Evolutionary conservation across 805 yeast species (phyloP).

Genomic region (Metschnikowia colocasiae): DNA sequence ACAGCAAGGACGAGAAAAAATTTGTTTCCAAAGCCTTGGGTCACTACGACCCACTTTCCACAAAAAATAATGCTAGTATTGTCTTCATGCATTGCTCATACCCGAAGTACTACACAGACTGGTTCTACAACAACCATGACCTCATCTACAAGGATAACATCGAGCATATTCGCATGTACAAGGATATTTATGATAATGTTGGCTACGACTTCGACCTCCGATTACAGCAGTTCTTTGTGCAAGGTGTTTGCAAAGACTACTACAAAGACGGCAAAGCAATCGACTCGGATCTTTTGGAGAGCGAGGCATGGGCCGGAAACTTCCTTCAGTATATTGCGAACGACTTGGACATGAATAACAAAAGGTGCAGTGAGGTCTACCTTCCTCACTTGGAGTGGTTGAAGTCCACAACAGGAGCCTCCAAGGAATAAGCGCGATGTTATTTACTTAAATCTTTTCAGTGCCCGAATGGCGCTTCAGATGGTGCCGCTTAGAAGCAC

Average conservation of each 20-base stretch:
- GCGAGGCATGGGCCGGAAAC: conserved; percentile 32
- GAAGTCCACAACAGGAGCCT: conserved; percentile 27
- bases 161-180: conserved; percentile 42
- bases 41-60: conserved; percentile 38
- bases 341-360: conserved; percentile 22
- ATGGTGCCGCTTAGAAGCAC: not conserved
- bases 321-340: conserved; percentile 26
- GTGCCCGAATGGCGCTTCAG: not conserved
- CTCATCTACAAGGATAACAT: conserved; percentile 28
- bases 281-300: conserved; percentile 21
- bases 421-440: not conserved
- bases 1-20: conserved; percentile 26
- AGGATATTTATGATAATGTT: conserved; percentile 29
- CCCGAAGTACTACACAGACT: conserved; percentile 43
- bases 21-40: conserved; percentile 29
- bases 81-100: conserved; percentile 59
- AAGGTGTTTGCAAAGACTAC: conserved; percentile 37
- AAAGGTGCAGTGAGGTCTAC: conserved; percentile 34
- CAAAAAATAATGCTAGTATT: conserved; percentile 15
- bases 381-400: conserved; percentile 43
- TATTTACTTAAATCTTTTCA: too few species aligned
- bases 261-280: conserved; percentile 24
- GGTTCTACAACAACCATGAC: conserved; percentile 24
- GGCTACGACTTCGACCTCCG: conserved; percentile 44
- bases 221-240: conserved; percentile 36